Evolutionary conservation across 2,329 filamentous ascomycete genomes (phyloP), one percentile per base, ranked within the genome.

Genomic region (Fusarium phyllophilum): DNA sequence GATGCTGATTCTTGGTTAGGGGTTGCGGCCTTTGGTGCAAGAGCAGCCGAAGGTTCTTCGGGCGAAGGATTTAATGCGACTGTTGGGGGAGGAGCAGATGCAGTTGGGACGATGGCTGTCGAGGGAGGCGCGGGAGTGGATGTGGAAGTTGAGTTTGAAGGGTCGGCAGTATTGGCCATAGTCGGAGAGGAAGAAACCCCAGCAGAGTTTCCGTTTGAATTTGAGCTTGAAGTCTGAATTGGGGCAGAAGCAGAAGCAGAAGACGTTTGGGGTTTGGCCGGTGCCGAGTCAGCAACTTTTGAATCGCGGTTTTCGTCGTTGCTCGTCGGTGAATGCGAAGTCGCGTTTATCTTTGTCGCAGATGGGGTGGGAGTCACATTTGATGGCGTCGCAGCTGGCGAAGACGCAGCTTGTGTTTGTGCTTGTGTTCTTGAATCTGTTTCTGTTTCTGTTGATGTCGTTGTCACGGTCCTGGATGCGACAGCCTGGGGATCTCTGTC

Each of bases 401-500:
- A 36, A 66, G 68, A 56, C 45, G 54, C 34, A 26, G 49, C 44
- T 54, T 63, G 39, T 42, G 65, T 69, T 38, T 42, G 51, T 41
- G 34, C 2, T 31, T 55, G 14, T 26, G 61, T 49, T 59, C 41
- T n/a, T 45, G 65, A 74, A 31, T 51, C 29, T 49, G 46, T 11
- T 54, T 54, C 51, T 31, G 54, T 49, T 59, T 56, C 39, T 48
- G 66, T 75, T 38, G 63, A 38, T 58, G 48, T 66, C 36, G 29
- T 48, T 34, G 61, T 51, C 48, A 63, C 34, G 42, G 64, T 77
- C 64, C 66, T 70, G 56, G 61, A 73, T 70, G 75, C 68, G 68
- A 75, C 68, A 66, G 70, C 64, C 70, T 77, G 74, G 52, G 74
- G 60, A 51, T 77, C 70, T 70, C 67, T 73, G 68, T 75, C 72